phyloP scores from a whole-genome alignment of 192 early-diverging fungal species.

The Dissophora ornata region DNA sequence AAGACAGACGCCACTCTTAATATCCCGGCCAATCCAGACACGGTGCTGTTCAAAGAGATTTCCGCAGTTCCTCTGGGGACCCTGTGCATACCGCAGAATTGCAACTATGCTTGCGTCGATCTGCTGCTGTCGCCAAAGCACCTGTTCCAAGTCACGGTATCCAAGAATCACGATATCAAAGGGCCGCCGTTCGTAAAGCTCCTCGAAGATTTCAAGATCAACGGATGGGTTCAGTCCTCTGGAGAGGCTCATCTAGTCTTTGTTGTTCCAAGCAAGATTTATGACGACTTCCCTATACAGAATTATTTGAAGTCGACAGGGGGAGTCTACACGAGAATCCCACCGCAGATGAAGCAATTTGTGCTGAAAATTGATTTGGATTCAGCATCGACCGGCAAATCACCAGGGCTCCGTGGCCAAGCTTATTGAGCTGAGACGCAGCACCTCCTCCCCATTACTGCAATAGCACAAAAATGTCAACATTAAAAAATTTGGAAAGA shows the following conservation, averaged over 20 bases:
- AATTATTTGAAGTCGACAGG: slow-evolving; percentile 6
- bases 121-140: slow-evolving; percentile 2
- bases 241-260: slow-evolving; percentile 23
- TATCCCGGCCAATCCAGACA: background rate
- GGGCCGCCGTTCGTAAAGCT: slow-evolving; percentile 23
- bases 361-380: slow-evolving; percentile 28
- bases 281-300: slow-evolving; percentile 21
- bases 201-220: slow-evolving; percentile 8
- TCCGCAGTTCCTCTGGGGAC: background rate
- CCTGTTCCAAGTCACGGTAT: slow-evolving; percentile 24
- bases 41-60: background rate
- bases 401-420: slow-evolving; percentile 8
- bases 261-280: slow-evolving; percentile 25
- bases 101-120: slow-evolving; percentile 23
- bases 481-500: too few species aligned
- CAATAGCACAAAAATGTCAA: too few species aligned
- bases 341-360: slow-evolving; percentile 10
- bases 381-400: slow-evolving; percentile 8
- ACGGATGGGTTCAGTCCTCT: slow-evolving; percentile 1
- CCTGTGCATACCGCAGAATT: slow-evolving; percentile 21
- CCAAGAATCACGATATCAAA: slow-evolving; percentile 17
- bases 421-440: background rate
- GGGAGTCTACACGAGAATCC: slow-evolving; percentile 7
- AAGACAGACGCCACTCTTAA: background rate
- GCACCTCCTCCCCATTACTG: too few species aligned